Evolutionary conservation across 2,329 filamentous ascomycete species (phyloP), one percentile per base, ranked within the genome.

Genomic region (Knufia petricola): DNA sequence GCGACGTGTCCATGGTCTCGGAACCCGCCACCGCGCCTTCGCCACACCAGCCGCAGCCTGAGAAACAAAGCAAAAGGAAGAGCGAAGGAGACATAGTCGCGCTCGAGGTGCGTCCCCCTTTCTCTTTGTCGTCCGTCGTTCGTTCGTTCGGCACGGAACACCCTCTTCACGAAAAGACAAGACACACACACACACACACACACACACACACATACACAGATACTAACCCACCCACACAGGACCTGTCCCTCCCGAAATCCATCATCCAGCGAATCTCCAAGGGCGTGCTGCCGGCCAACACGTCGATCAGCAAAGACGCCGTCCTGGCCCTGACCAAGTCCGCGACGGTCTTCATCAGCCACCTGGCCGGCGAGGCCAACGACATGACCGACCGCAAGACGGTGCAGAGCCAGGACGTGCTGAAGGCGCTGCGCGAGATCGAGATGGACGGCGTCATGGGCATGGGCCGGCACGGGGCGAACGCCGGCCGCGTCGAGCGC

Each of bases 311-410:
- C 58, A 81, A 81, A 64, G 79, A 83, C 65, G 79, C 79, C 9
- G 65, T 82, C 3, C 65, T 80, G 13, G 79, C 79, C 6, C 74
- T 83, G 52, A 76, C 78, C 44, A 82, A 82, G 60, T 77, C 77
- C 52, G 79, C 79, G 23, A 82, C 79, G 3, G 79, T 83, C 3
- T 83, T 83, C 62, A 75, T 83, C 15, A 82, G 76, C 52, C 81
- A 82, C 61, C 49, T 46, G 7, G 50, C 41, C 40, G n/a, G 51
- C 50, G 80, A 78, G 54, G 76, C 79, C 40, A 78, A 79, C 58
- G 78, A 82, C 58, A 71, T 74, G 57, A 78, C 78, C 39, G 67
- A 73, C 54, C 79, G 80, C 65, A 79, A 79, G 59, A 82, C 78
- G 13, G 72, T 83, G 55, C 70, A 74, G 43, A 78, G 79, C 1